These are phyloP conservation scores for Fusarium dlaminii DNA, from an alignment of 2,329 filamentous ascomycete genomes.

Conservation along the genomic window DNA sequence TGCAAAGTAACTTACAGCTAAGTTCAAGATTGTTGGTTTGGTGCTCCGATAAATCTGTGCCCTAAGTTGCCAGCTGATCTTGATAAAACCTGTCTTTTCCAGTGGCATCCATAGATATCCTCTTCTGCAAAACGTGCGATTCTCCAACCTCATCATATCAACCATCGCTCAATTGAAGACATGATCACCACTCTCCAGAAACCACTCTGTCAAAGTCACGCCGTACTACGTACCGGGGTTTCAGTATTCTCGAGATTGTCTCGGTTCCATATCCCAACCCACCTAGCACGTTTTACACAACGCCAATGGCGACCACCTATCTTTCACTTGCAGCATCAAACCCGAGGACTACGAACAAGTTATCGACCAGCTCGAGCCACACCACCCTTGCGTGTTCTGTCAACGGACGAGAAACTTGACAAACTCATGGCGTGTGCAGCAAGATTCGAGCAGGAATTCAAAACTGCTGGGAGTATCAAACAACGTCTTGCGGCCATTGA, in stretches of 20 bases:
- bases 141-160: neutral
- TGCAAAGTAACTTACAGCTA: neutral
- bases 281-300: neutral
- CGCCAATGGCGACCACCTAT: neutral
- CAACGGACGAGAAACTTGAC: neutral
- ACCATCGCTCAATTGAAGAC: neutral
- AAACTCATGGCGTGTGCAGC: neutral
- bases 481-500: neutral
- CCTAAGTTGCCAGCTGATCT: neutral
- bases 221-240: neutral
- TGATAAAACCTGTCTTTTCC: neutral
- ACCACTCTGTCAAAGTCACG: neutral
- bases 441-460: neutral
- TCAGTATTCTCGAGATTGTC: neutral
- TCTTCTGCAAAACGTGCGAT: neutral
- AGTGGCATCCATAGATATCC: neutral
- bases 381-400: neutral
- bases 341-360: neutral
- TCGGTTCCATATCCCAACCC: neutral
- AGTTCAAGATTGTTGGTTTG: neutral
- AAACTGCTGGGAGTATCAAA: neutral
- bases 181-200: neutral
- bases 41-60: neutral
- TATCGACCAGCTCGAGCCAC: neutral
- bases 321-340: neutral